Base-by-base conservation (phyloP, 2,329 filamentous ascomycete species). In the Aspergillus transmontanensis region DNA sequence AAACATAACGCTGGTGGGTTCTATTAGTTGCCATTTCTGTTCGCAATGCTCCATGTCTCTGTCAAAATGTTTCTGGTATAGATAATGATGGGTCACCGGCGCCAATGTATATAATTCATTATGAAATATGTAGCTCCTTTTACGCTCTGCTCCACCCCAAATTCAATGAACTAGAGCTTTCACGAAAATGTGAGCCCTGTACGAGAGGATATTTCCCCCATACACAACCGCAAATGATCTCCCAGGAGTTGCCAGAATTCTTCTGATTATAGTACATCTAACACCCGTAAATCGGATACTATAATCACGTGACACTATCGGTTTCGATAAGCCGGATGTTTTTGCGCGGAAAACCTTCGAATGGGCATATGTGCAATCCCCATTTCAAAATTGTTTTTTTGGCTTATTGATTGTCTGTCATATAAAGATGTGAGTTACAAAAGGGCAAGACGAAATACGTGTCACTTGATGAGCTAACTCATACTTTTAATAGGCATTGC, bases 401-500 rank as follows among this genome's bases (percentile, higher is more conserved):
- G 19, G 9, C 19, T 32, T n/a, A 14, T 9, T 16, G 28, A 21
- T 21, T 51, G 11, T 32, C 19, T 51, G 26, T 32, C 19, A 21
- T 21, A 19, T 21, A 16, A 55, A 41, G n/a, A 55, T 55, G 51
- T 55, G 51, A 39, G 51, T 55, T 4, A 39, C n/a, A 34, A 32
- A 30, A 32, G 4, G 2, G 7, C 3, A 30, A 51, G 7, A 16
- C 48, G 5, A 23, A n/a, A 10, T 5, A n/a, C 3, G 19, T 34
- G 21, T 19, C n/a, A 21, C 4, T 57, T 16, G n/a, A 34, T 32
- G 39, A 32, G n/a, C 28, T 60, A 26, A 45, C 46, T 5, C 4
- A 23, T 12, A 7, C 6, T 30, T 45, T 57, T 23, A 26, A 28
- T 66, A 89, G 86, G 86, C 84, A 83, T 78, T 80, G 81, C 67